Evolutionary conservation across 306 rosid genomes (phyloP).

Genomic region (Fragaria ananassa): DNA sequence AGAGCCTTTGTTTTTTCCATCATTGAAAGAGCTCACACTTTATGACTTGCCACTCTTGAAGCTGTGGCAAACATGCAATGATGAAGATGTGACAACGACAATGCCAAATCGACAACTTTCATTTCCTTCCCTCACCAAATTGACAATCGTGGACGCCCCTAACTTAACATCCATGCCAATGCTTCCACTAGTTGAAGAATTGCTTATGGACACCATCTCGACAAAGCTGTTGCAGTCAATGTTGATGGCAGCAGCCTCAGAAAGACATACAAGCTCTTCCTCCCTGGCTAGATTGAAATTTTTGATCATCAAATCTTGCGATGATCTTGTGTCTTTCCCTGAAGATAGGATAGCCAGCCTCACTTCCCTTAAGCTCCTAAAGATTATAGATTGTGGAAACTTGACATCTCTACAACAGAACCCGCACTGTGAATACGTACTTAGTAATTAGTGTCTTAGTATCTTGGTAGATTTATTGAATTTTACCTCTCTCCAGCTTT

Average conservation of each 20-base stretch:
- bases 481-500: background rate
- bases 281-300: background rate
- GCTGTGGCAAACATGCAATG: background rate
- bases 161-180: background rate
- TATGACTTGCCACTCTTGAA: background rate
- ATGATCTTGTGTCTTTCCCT: background rate
- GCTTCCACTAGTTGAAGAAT: background rate
- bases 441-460: background rate
- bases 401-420: background rate
- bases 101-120: background rate
- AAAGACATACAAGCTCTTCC: background rate
- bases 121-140: background rate
- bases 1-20: background rate
- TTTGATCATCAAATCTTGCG: background rate
- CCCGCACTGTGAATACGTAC: background rate
- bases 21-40: slow-evolving; percentile 2
- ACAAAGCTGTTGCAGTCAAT: background rate
- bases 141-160: background rate
- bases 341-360: background rate
- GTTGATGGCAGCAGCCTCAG: background rate
- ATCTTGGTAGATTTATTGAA: no score
- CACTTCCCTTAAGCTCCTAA: background rate
- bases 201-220: background rate
- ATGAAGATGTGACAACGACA: background rate
- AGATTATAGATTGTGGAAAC: background rate